Evolutionary conservation across 1,139 yeast species (phyloP).

Genomic region (Scheffersomyces segobiensis): DNA sequence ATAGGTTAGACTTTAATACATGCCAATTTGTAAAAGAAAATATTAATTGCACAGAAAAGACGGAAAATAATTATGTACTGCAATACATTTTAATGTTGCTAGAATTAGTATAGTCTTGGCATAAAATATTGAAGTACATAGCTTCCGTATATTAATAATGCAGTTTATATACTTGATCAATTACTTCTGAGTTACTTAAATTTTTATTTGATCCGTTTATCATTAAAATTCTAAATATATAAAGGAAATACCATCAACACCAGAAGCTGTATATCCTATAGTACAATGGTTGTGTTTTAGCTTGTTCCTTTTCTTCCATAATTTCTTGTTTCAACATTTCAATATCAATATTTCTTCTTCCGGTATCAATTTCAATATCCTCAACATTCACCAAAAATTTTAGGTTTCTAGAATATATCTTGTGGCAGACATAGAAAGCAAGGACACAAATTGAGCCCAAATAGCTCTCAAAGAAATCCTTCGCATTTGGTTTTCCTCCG

Average conservation of each 20-base stretch:
- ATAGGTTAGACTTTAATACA: too few species aligned
- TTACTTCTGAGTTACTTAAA: not conserved
- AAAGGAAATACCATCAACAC: constrained; percentile 38
- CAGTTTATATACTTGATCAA: too few species aligned
- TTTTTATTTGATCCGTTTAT: not conserved
- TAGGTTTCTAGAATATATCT: constrained; percentile 32
- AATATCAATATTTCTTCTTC: constrained; percentile 65
- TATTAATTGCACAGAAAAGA: too few species aligned
- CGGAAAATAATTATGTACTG: too few species aligned
- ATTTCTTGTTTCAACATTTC: constrained; percentile 65
- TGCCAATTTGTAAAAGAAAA: not conserved
- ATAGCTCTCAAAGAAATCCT: constrained; percentile 34
- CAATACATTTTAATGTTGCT: too few species aligned
- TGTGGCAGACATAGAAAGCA: constrained; percentile 34
- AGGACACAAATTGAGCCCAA: constrained; percentile 36
- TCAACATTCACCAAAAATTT: constrained; percentile 26
- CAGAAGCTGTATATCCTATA: constrained; percentile 52
- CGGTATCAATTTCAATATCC: constrained; percentile 66
- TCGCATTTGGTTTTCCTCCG: constrained; percentile 29
- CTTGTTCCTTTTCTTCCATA: constrained; percentile 55
- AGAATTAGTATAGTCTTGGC: too few species aligned
- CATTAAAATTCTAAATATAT: not conserved
- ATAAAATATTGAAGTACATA: not conserved
- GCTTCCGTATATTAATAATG: not conserved
- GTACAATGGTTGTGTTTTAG: constrained; percentile 51